These are phyloP conservation scores for Cryptococcus depauperatus DNA, from an alignment of 1,284 basidiomycete genomes.

Conservation along the genomic window DNA sequence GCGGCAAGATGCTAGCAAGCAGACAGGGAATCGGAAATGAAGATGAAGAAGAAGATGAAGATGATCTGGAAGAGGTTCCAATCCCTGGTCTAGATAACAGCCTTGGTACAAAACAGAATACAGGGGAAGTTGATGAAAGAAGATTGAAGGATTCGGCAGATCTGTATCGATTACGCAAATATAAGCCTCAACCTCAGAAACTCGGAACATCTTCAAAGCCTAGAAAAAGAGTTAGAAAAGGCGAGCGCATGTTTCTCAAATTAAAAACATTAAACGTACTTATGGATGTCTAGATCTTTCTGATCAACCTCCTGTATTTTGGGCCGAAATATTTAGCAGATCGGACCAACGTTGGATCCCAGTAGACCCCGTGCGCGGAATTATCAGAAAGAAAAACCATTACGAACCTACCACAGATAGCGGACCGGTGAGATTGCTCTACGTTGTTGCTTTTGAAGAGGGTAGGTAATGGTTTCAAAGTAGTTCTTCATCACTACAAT, in stretches of 20 bases:
- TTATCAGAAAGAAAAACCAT: constrained; percentile 67
- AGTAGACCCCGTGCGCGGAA: constrained; percentile 75
- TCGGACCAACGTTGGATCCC: constrained; percentile 88
- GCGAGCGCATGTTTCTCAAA: background rate
- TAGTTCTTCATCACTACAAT: background rate
- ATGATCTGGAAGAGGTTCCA: constrained; percentile 43
- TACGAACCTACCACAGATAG: constrained; percentile 64
- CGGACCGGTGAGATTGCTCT: constrained; percentile 77
- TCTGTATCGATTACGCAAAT: constrained; percentile 32
- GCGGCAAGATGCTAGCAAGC: constrained; percentile 24
- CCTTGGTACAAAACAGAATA: constrained; percentile 38
- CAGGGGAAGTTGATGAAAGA: constrained; percentile 32
- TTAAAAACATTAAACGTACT: background rate
- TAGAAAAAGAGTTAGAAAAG: constrained; percentile 30
- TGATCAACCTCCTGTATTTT: constrained; percentile 74
- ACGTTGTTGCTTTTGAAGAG: constrained; percentile 91
- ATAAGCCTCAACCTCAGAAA: constrained; percentile 21
- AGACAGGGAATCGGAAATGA: constrained; percentile 28
- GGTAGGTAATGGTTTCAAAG: constrained; percentile 51
- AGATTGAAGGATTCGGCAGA: constrained; percentile 33
- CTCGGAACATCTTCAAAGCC: constrained; percentile 25
- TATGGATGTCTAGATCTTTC: constrained; percentile 27
- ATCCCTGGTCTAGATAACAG: constrained; percentile 18
- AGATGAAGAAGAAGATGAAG: constrained; percentile 27
- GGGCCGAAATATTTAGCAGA: constrained; percentile 94